Evolutionary conservation across 805 yeast genomes (phyloP), one percentile per base, ranked within the genome.

Genomic region (Sugiyamaella qingdaonensis): DNA sequence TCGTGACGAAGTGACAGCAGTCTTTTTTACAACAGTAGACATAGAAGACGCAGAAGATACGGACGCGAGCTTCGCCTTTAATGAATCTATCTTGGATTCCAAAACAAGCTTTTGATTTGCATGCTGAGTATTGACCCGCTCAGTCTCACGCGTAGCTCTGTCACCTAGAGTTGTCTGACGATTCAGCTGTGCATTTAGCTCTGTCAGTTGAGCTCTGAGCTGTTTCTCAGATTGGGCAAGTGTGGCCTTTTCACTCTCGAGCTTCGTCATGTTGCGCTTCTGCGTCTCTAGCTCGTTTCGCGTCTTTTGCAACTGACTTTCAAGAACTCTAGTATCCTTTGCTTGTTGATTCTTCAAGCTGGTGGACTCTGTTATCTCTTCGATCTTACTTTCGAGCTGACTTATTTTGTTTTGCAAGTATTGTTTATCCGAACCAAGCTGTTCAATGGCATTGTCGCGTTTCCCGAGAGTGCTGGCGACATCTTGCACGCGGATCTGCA

Each of bases 71-170:
- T 45, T 53, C 44, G 43, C 19, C 43, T 47, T 54, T 1, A 57
- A 37, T 9, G 42, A 29, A 13, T 58, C 61, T 10, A 54, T 10
- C 34, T 57, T 58, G 7, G 56, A 21, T 34, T 57, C 60, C 19
- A 53, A 35, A 8, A 45, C 54, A 2, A 52, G 32, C 45, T 57
- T 57, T 32, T 56, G 55, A 27, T 55, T 53, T 8, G 39, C 32
- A 19, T 33, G 44, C 31, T 50, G 52, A 7, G 41, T 5, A 32
- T 39, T 42, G 14, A 32, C 33, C 32, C 51, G 41, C 11, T 54
- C 57, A 10, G 42, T 34, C 24, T 58, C 61, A 10, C 54, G 35
- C 5, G 19, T 18, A n/a, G 44, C 48, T 35, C 58, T 49, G 13
- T 55, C 56, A 3, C 35, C 37, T 8, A 33, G 42, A 7, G 44